A percentile compares a stretch with the other conserved stretches of the same genome.
These are phyloP conservation scores for Wickerhamomyces chambardii DNA, from an alignment of 805 yeast genomes.

Conservation along the genomic window DNA sequence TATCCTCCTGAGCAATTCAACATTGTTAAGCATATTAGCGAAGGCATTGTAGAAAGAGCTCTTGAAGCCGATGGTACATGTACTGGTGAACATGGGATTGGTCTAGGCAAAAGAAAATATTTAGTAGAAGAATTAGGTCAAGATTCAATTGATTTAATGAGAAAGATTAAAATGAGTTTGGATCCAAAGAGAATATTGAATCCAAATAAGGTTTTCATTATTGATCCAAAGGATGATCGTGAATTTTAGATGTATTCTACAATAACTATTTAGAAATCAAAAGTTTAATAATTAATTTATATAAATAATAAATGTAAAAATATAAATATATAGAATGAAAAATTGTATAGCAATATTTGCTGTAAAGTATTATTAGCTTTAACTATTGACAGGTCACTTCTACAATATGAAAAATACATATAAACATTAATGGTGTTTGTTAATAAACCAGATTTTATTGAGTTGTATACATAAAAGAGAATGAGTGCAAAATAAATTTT, in stretches of 20 bases:
- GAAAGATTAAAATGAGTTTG: conserved; percentile 56
- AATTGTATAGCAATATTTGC: too few species aligned
- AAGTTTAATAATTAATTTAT: too few species aligned
- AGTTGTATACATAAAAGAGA: background rate
- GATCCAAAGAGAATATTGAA: conserved; percentile 66
- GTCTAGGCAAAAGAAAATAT: conserved; percentile 57
- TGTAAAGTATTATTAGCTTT: too few species aligned
- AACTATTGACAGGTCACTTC: too few species aligned
- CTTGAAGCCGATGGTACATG: conserved; percentile 67
- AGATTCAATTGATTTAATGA: conserved; percentile 58
- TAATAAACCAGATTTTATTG: background rate
- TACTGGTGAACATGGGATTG: conserved; percentile 80
- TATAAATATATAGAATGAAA: too few species aligned
- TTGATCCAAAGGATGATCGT: conserved; percentile 33
- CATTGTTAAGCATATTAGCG: conserved; percentile 37
- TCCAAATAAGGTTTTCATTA: conserved; percentile 66
- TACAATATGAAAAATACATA: too few species aligned
- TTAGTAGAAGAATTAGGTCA: conserved; percentile 54
- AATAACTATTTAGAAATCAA: too few species aligned
- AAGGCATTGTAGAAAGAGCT: conserved; percentile 53
- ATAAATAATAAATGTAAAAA: too few species aligned
- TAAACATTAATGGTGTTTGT: too few species aligned
- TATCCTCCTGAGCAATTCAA: conserved; percentile 40
- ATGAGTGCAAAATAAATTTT: background rate
- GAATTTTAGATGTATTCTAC: background rate